Evolutionary conservation across 2,329 filamentous ascomycete genomes (phyloP).

Genomic region (Arthrobotrys musiformis): DNA sequence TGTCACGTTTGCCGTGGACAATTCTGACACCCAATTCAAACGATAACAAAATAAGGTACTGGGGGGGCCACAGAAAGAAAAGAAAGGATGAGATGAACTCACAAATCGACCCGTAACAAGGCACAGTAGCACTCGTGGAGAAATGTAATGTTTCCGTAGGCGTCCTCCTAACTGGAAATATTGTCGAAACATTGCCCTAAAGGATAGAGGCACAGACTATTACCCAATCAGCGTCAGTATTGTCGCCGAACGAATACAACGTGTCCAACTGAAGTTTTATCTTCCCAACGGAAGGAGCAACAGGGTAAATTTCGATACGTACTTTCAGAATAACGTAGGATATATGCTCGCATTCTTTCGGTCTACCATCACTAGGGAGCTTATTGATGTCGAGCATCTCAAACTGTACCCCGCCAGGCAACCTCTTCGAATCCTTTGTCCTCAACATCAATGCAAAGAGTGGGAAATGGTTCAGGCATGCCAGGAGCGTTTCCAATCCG

Average conservation of each 20-base stretch:
- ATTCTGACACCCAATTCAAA: not conserved
- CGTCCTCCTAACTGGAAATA: slow-evolving; percentile 95
- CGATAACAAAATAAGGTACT: not conserved
- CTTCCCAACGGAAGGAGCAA: not conserved
- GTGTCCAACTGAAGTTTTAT: not conserved
- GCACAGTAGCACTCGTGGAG: slow-evolving; percentile 85
- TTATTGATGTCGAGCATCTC: slow-evolving; percentile 39
- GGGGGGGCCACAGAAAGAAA: too few species aligned
- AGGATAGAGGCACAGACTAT: slow-evolving; percentile 86
- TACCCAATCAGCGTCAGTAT: slow-evolving; percentile 24
- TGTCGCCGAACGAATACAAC: slow-evolving; percentile 5
- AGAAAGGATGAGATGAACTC: slow-evolving; percentile 22
- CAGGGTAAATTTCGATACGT: slow-evolving; percentile 57
- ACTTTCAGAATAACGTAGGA: slow-evolving; percentile 90
- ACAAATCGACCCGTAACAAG: slow-evolving; percentile 87
- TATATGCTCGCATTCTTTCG: slow-evolving; percentile 67
- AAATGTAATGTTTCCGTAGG: slow-evolving; percentile 94
- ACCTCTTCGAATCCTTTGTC: slow-evolving; percentile 87
- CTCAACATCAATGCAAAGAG: slow-evolving; percentile 96
- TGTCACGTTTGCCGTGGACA: not conserved
- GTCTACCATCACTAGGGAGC: slow-evolving; percentile 17
- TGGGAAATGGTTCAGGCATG: slow-evolving; percentile 96
- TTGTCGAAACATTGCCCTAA: slow-evolving; percentile 95
- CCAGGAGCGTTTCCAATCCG: slow-evolving; percentile 86
- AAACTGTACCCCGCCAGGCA: slow-evolving; percentile 71